Conservation (phyloP, 129 eudicot species). For the Heracleum sosnowskyi region DNA sequence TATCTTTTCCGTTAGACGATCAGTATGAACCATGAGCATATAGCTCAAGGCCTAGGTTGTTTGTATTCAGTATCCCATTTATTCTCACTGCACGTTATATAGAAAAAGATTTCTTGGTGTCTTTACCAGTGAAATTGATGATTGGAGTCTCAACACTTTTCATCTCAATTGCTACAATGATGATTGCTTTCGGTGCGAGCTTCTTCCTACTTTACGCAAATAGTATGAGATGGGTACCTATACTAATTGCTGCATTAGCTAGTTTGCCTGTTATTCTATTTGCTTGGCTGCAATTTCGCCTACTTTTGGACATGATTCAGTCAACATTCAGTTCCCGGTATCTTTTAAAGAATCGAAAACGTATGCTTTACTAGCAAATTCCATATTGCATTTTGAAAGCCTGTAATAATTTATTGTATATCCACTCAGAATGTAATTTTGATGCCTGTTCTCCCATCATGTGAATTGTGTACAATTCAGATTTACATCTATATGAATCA, state of each 20-base stretch:
- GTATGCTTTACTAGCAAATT: neutral
- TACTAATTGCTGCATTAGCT: slow-evolving; percentile 11
- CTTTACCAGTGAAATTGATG: slow-evolving; percentile 10
- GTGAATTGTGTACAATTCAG: no score
- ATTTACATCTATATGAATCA: no score
- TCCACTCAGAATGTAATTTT: neutral
- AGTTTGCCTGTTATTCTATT: slow-evolving; percentile 15
- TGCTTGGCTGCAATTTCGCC: slow-evolving; percentile 4
- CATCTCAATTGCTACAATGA: slow-evolving; percentile 21
- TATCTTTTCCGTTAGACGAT: no score
- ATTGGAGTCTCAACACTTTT: slow-evolving; percentile 13
- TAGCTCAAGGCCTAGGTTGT: no score
- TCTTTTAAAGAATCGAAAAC: neutral
- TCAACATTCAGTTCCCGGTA: neutral
- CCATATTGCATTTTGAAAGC: no score
- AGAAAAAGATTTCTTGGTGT: neutral
- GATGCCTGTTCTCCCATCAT: no score
- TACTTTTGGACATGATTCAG: slow-evolving; percentile 1
- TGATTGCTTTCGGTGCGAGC: slow-evolving; percentile 14
- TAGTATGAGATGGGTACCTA: slow-evolving; percentile 10
- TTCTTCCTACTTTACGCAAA: neutral
- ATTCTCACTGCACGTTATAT: slow-evolving; percentile 23
- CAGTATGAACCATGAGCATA: no score
- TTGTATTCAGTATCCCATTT: no score
- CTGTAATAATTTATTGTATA: no score